phyloP scores from a whole-genome alignment of 73 alveolate genomes.

The Symbiodinium pilosum region DNA sequence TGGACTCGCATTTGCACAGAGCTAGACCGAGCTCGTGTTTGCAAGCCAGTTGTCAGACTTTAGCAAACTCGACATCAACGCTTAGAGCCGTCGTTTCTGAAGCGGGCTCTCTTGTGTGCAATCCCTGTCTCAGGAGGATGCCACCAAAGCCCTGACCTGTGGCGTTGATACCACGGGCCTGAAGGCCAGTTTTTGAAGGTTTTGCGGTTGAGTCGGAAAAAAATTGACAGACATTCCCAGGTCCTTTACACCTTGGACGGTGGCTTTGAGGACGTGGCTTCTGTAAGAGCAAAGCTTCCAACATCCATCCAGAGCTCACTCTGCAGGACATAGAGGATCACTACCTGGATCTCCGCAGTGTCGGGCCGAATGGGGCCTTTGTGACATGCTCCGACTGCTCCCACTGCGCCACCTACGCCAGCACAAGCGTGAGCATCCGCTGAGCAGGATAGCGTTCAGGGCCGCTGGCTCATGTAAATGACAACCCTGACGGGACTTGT shows the following conservation, averaged over 20 bases:
- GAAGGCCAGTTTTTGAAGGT: too few relatives aligned
- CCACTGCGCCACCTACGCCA: conserved; percentile 1
- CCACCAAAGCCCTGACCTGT: neutral
- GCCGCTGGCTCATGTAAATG: too few relatives aligned
- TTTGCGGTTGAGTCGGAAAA: too few relatives aligned
- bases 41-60: too few relatives aligned
- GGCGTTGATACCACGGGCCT: neutral
- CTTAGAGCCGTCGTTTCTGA: too few relatives aligned
- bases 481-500: neutral
- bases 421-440: neutral
- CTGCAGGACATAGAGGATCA: conserved; percentile 7
- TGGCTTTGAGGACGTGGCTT: neutral
- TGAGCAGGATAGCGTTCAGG: too few relatives aligned
- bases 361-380: neutral
- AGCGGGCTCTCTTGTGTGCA: too few relatives aligned
- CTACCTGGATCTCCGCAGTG: neutral
- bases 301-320: too few relatives aligned
- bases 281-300: neutral
- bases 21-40: too few relatives aligned
- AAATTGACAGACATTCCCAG: too few relatives aligned
- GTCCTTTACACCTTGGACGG: conserved; percentile 29
- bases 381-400: neutral
- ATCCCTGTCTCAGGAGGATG: neutral
- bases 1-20: too few relatives aligned
- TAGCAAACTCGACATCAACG: too few relatives aligned